Percentiles rank a stretch among this genome's conserved stretches.
These are phyloP conservation scores for Kalmanozyma brasiliensis DNA, from an alignment of 1,284 basidiomycete species.

Conservation along the genomic window DNA sequence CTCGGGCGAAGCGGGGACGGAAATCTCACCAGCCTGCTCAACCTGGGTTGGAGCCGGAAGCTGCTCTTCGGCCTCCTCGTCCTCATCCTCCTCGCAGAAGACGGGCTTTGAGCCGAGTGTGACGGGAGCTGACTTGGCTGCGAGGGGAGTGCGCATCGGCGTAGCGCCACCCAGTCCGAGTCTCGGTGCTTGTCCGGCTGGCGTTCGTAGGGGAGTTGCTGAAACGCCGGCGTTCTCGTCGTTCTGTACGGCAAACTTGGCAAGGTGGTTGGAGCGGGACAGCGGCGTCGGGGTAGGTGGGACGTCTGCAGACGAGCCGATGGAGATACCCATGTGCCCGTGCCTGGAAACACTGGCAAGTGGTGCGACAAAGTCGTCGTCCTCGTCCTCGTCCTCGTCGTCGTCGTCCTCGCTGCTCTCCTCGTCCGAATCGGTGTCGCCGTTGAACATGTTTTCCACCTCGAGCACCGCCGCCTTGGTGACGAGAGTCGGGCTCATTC, in stretches of 20 bases:
- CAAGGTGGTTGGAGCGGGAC: conserved; percentile 18
- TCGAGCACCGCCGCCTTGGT: conserved; percentile 62
- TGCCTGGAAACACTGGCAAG: conserved; percentile 23
- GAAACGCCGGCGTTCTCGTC: conserved; percentile 53
- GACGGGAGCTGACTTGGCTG: conserved; percentile 17
- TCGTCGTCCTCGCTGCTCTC: conserved; percentile 46
- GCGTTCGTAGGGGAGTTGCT: conserved; percentile 43
- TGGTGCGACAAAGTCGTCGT: conserved; percentile 32
- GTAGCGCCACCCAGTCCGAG: conserved; percentile 36
- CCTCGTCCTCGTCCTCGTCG: conserved; percentile 39
- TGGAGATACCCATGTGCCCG: conserved; percentile 18
- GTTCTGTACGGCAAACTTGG: conserved; percentile 16
- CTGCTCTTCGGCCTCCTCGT: conserved; percentile 28
- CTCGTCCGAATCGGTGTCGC: conserved; percentile 48
- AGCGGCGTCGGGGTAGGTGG: conserved; percentile 52
- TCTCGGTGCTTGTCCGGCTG: conserved; percentile 12
- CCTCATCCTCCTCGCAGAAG: conserved; percentile 49
- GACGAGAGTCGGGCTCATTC: conserved; percentile 57
- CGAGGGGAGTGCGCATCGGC: conserved; percentile 45
- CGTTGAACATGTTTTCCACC: conserved; percentile 65
- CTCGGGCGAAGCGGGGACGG: conserved; percentile 8
- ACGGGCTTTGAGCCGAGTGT: conserved; percentile 32
- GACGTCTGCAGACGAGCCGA: conserved; percentile 39
- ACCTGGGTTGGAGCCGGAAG: not conserved
- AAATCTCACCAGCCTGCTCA: conserved; percentile 1